A percentile compares a stretch with the other conserved stretches of the same genome.
Conservation (phyloP, 1,284 basidiomycete genomes). For the Ceratobasidium sp. region DNA sequence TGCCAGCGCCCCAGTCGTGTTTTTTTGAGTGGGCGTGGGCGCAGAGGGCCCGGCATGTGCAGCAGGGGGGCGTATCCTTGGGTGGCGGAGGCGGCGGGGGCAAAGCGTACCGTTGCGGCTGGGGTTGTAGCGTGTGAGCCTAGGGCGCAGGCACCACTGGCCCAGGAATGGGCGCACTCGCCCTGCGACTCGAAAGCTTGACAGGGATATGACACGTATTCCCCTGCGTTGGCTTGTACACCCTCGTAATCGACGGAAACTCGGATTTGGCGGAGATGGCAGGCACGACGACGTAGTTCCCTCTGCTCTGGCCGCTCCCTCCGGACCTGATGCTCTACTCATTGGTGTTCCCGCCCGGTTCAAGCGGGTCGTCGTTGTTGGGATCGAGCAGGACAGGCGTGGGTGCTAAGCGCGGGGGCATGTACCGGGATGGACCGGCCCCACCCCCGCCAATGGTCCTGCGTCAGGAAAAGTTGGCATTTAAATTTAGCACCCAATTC, state of each 20-base stretch:
- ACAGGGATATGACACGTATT: conserved; percentile 92
- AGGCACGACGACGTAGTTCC: conserved; percentile 82
- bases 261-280: conserved; percentile 91
- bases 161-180: conserved; percentile 68
- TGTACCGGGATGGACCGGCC: conserved; percentile 52
- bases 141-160: conserved; percentile 59
- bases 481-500: too few relatives aligned
- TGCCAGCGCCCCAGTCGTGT: conserved; percentile 29
- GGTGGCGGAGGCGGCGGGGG: conserved; percentile 15
- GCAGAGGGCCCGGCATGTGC: conserved; percentile 9
- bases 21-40: conserved; percentile 21
- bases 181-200: conserved; percentile 83
- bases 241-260: conserved; percentile 83
- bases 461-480: too few relatives aligned
- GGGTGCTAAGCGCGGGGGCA: conserved; percentile 41
- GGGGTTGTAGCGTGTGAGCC: conserved; percentile 44
- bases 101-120: conserved; percentile 25
- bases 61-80: conserved; percentile 35
- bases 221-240: conserved; percentile 77
- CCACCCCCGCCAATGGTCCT: conserved; percentile 51
- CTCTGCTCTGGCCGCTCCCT: conserved; percentile 64
- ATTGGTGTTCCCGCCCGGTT: conserved; percentile 61
- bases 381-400: conserved; percentile 66
- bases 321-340: conserved; percentile 58
- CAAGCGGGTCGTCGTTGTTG: conserved; percentile 83